Evolutionary conservation across 163 green algal species (phyloP).

Genomic region (Scenedesmus sp.): DNA sequence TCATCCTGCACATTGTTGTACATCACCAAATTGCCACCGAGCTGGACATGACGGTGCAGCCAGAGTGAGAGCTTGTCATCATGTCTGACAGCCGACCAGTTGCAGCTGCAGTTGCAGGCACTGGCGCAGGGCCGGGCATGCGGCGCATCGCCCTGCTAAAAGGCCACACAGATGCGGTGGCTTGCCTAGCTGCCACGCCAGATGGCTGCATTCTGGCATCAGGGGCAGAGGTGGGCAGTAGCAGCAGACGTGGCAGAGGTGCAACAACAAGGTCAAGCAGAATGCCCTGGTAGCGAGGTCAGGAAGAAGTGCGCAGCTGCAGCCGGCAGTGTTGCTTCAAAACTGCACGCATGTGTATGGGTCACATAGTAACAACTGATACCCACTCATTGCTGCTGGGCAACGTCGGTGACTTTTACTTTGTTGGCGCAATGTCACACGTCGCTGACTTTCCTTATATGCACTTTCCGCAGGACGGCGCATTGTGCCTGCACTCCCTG

Average conservation of each 20-base stretch:
- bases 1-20: too few species aligned
- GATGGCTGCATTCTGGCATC: conserved; percentile 28
- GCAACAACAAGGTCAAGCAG: too few species aligned
- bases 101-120: conserved; percentile 25
- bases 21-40: too few species aligned
- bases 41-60: background rate
- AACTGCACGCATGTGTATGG: too few species aligned
- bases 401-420: too few species aligned
- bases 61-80: background rate
- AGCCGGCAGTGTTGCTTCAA: too few species aligned
- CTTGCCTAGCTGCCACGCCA: background rate
- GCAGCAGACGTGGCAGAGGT: too few species aligned
- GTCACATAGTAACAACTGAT: too few species aligned
- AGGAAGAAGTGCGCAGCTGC: too few species aligned
- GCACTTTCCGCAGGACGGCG: background rate
- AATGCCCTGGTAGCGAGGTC: background rate
- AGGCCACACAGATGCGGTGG: conserved; percentile 35
- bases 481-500: background rate
- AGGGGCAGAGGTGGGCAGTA: conserved; percentile 26
- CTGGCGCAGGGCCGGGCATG: background rate
- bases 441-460: background rate
- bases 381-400: too few species aligned
- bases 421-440: too few species aligned
- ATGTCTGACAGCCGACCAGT: background rate
- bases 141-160: conserved; percentile 25